Evolutionary conservation across 768 basidiomycete genomes (phyloP).

Genomic region (Pleurotus citrinopileatus): DNA sequence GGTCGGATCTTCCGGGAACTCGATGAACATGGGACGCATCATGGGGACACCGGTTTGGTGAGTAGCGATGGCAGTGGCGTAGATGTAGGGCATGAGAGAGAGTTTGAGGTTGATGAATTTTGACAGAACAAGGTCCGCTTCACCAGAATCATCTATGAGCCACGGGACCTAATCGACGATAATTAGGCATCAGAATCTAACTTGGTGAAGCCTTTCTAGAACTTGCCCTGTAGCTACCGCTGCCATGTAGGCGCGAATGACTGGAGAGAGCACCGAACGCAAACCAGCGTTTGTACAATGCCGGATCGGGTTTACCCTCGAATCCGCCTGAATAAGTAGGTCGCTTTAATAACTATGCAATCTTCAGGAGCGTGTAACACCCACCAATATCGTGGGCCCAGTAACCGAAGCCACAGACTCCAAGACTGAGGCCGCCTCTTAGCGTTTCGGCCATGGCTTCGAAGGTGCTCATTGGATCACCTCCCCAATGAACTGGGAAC

Average conservation of each 20-base stretch:
- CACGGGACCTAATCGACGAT: conserved; percentile 32
- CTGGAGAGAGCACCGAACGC: conserved; percentile 36
- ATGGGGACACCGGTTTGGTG: conserved; percentile 28
- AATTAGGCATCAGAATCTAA: not conserved
- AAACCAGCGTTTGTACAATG: conserved; percentile 44
- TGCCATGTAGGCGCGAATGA: conserved; percentile 45
- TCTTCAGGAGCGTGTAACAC: conserved; percentile 15
- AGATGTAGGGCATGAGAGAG: conserved; percentile 45
- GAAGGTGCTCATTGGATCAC: conserved; percentile 44
- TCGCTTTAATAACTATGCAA: not conserved
- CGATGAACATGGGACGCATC: conserved; percentile 32
- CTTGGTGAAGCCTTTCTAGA: no score
- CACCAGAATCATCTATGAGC: conserved; percentile 37
- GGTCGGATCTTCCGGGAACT: conserved; percentile 29
- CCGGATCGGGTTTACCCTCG: conserved; percentile 35
- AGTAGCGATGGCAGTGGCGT: conserved; percentile 26
- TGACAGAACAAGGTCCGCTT: conserved; percentile 33
- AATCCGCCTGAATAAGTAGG: conserved; percentile 17
- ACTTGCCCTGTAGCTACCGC: conserved; percentile 41
- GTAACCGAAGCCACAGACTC: conserved; percentile 41
- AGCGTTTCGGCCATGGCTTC: conserved; percentile 49
- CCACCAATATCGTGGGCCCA: conserved; percentile 47
- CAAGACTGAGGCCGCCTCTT: conserved; percentile 40
- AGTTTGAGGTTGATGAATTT: conserved; percentile 40
- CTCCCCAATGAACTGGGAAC: conserved; percentile 39